phyloP scores from a whole-genome alignment of 1,139 yeast genomes.

The Zygoascus meyerae region DNA sequence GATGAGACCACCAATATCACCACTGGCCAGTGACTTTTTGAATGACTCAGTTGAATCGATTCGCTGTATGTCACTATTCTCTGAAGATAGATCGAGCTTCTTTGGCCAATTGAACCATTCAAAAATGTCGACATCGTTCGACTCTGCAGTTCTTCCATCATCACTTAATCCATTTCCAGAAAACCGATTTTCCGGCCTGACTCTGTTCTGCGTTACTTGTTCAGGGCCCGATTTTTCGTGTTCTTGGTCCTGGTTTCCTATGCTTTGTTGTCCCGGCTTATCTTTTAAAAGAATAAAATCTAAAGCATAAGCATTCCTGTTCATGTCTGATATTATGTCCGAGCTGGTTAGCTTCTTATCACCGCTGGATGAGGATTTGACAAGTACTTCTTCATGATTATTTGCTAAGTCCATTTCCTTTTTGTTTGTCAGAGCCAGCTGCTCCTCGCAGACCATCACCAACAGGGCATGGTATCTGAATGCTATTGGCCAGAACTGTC shows the following conservation, averaged over 20 bases:
- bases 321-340: constrained; percentile 22
- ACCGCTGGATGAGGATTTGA: constrained; percentile 6
- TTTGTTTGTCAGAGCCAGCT: constrained; percentile 21
- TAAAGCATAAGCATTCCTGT: constrained; percentile 23
- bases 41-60: neutral
- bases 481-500: constrained; percentile 31
- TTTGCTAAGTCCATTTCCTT: constrained; percentile 20
- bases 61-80: neutral
- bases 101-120: constrained; percentile 24
- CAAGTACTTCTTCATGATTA: neutral
- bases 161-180: neutral
- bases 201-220: neutral
- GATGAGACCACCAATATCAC: neutral
- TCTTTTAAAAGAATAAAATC: constrained; percentile 19
- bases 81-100: neutral
- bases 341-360: constrained; percentile 14
- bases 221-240: neutral
- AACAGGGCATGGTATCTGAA: constrained; percentile 31
- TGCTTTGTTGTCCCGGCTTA: neutral
- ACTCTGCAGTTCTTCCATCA: neutral
- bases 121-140: constrained; percentile 12
- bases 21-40: neutral
- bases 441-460: constrained; percentile 29
- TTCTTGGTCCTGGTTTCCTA: too few relatives aligned
- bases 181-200: neutral